Base-by-base conservation (phyloP, 441 rosid genomes). In the Pelargonium citronellum region DNA sequence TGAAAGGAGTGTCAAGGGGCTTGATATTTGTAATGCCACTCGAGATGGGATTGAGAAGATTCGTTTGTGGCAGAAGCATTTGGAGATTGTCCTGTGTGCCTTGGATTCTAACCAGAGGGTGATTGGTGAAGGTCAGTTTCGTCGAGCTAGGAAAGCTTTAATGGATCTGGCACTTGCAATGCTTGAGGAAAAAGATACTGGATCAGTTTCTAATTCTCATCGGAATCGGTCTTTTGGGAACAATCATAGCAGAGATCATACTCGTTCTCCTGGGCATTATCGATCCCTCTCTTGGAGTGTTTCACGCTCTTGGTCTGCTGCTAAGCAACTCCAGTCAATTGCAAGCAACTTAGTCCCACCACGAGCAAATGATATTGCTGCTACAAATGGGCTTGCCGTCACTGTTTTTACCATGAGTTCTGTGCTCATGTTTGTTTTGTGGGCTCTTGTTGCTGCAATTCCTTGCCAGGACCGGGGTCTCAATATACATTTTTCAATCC, bases 231-330 rank as follows among this genome's bases (percentile, higher is more conserved):
- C 85, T 65, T 81, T 81, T 67, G 79, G 83, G 20, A 71, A 64
- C 49, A 68, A 53, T 67, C 72, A 61, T 16, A 44, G 69, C 41
- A 80, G 71, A 37, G 81, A 79, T 63, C 66, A 7, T 47, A 71
- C 34, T 15, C 69, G 41, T n/a, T 27, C n/a, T 13, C 67, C 75
- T 12, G 76, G 75, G 37, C 83, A 79, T 73, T 76, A 79, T 62
- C 78, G 85, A 61, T 82, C 85, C 13, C 82, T 82, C 27, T 78
- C 85, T 0, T 82, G 85, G 85, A 81, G 85, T 63, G 81, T 84
- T 22, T 75, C 87, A 10, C 72, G 69, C 17, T 80, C 85, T 9
- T 80, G 84, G 82, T 84, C 87, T 53, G 85, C 82, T 8, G 69
- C 82, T 0, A 78, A 69, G 77, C 87, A 84, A 74, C 77, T 84